These are phyloP conservation scores for Aspergillus affinis DNA, from an alignment of 495 filamentous ascomycete species.

Conservation along the genomic window DNA sequence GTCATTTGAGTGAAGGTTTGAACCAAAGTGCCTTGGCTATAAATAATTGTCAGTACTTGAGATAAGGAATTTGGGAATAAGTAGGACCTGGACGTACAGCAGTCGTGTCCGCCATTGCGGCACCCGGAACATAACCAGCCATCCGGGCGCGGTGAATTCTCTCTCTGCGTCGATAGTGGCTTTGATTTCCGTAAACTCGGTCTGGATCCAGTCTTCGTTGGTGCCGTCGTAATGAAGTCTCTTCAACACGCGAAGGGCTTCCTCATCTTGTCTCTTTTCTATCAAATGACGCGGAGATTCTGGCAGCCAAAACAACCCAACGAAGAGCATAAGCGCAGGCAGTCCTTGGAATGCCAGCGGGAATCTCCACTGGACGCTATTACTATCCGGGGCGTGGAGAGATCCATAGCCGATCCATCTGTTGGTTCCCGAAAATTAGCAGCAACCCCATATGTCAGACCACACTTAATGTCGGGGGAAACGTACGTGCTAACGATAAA, in stretches of 20 bases:
- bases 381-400: slow-evolving; percentile 35
- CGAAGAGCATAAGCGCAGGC: slow-evolving; percentile 40
- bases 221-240: slow-evolving; percentile 49
- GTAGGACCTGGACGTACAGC: slow-evolving; percentile 29
- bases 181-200: slow-evolving; percentile 48
- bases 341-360: slow-evolving; percentile 54
- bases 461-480: too few relatives aligned
- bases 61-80: neutral
- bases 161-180: slow-evolving; percentile 48
- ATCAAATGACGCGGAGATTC: slow-evolving; percentile 56
- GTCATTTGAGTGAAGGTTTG: slow-evolving; percentile 48
- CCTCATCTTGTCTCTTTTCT: slow-evolving; percentile 43
- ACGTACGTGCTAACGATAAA: slow-evolving; percentile 50
- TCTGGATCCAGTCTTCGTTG: slow-evolving; percentile 49
- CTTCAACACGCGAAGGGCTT: slow-evolving; percentile 45
- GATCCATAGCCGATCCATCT: slow-evolving; percentile 59
- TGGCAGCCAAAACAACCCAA: slow-evolving; percentile 52
- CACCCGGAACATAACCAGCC: slow-evolving; percentile 52
- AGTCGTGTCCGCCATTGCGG: slow-evolving; percentile 50
- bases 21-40: slow-evolving; percentile 31
- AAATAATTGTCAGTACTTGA: neutral
- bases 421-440: neutral
- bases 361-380: slow-evolving; percentile 53
- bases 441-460: neutral
- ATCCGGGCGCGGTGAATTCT: slow-evolving; percentile 40